These are phyloP conservation scores for Aegilops tauschii DNA, from an alignment of 176 grass and related monocot species.

Conservation along the genomic window DNA sequence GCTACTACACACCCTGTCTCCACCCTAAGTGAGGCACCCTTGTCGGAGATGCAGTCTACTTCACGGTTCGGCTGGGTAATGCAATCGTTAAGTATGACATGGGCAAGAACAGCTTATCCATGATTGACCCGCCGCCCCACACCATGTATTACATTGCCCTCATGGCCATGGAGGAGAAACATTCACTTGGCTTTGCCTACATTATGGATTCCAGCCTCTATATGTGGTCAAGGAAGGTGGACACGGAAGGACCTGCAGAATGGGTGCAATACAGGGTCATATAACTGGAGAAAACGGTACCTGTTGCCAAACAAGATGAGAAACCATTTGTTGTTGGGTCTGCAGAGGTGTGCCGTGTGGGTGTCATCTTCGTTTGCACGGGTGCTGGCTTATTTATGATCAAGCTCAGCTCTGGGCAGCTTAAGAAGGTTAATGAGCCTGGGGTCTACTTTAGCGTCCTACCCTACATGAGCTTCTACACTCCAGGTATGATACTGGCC, in stretches of 20 bases:
- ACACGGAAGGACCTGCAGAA: background rate
- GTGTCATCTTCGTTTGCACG: background rate
- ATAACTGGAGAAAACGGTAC: background rate
- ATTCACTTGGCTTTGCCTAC: background rate
- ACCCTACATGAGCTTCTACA: background rate
- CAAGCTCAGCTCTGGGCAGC: background rate
- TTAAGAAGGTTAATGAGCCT: background rate
- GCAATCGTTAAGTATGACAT: background rate
- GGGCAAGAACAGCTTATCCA: background rate
- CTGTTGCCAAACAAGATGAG: background rate
- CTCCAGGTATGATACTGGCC: background rate
- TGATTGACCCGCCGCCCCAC: background rate
- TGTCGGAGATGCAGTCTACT: background rate
- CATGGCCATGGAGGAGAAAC: background rate
- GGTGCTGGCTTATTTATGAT: background rate
- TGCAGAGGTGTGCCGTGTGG: background rate
- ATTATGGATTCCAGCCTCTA: background rate
- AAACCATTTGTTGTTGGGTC: background rate
- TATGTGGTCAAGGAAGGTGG: background rate
- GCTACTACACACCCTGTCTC: background rate
- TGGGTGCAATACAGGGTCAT: background rate
- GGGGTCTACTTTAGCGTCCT: background rate
- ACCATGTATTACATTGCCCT: background rate
- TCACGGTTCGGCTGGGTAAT: background rate
- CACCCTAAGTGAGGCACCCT: background rate